Conservation (phyloP, 768 basidiomycete genomes). For the Suillus tomentosus region DNA sequence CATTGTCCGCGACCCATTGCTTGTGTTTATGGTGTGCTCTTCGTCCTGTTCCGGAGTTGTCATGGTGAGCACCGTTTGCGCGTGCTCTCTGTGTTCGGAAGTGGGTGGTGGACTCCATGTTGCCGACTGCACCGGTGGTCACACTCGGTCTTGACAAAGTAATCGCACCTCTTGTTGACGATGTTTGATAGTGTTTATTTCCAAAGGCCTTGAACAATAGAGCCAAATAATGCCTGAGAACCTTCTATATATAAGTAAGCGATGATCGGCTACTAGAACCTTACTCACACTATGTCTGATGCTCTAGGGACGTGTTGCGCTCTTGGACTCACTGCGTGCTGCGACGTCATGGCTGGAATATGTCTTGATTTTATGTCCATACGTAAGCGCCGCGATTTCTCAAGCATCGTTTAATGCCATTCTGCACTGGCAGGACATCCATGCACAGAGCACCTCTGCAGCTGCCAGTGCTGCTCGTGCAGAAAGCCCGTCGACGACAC, state of each 20-base stretch:
- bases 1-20: constrained; percentile 56
- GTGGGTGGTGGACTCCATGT: constrained; percentile 30
- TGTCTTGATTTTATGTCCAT: constrained; percentile 27
- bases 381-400: constrained; percentile 18
- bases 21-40: constrained; percentile 52
- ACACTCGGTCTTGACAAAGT: background rate
- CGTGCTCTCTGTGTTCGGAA: constrained; percentile 24
- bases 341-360: constrained; percentile 25
- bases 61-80: constrained; percentile 23
- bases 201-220: constrained; percentile 13
- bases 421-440: constrained; percentile 18
- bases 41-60: constrained; percentile 23
- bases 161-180: constrained; percentile 1
- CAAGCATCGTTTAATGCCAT: background rate
- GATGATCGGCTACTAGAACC: background rate
- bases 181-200: constrained; percentile 16
- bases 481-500: background rate
- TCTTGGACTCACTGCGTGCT: constrained; percentile 18
- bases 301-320: constrained; percentile 26
- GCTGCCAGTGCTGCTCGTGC: constrained; percentile 19
- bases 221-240: constrained; percentile 1
- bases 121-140: constrained; percentile 15
- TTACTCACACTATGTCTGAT: constrained; percentile 21
- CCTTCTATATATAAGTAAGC: too few relatives aligned
- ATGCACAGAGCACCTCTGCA: constrained; percentile 29